Evolutionary conservation across 352 stramenopile genomes (phyloP).

Genomic region (Pythium angustatum): DNA sequence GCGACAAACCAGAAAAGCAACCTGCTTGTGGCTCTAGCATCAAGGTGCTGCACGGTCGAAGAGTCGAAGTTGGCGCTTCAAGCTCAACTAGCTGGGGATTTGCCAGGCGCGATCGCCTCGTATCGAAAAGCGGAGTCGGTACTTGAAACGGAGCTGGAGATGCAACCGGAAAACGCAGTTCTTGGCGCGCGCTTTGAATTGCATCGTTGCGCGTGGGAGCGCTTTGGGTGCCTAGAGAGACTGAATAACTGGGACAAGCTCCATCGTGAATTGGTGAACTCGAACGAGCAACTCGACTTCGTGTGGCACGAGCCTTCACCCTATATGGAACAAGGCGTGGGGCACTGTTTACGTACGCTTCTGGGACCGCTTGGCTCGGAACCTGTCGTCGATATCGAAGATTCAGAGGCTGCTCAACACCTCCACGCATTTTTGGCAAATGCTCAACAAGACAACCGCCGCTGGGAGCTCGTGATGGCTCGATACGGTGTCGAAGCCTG

Average conservation of each 20-base stretch:
- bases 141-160: conserved; percentile 43
- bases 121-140: conserved; percentile 71
- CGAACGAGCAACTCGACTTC: conserved; percentile 29
- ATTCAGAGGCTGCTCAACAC: conserved; percentile 16
- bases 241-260: conserved; percentile 77
- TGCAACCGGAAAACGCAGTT: conserved; percentile 32
- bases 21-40: conserved; percentile 58
- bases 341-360: conserved; percentile 48
- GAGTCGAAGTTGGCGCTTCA: conserved; percentile 64
- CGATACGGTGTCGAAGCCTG: conserved; percentile 57
- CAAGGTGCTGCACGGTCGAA: conserved; percentile 48
- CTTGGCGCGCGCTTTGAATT: conserved; percentile 43
- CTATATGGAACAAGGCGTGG: conserved; percentile 68
- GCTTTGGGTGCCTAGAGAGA: conserved; percentile 56
- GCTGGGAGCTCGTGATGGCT: conserved; percentile 40
- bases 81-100: conserved; percentile 64
- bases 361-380: conserved; percentile 37
- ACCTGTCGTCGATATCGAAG: background rate
- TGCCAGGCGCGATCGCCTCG: conserved; percentile 63
- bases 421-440: conserved; percentile 29
- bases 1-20: conserved; percentile 65
- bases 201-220: conserved; percentile 63
- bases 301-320: conserved; percentile 63
- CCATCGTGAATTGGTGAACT: conserved; percentile 39
- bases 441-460: conserved; percentile 33